These are phyloP conservation scores for Syncephalis plumigaleata DNA, from an alignment of 371 early-diverging fungal species.

Conservation along the genomic window DNA sequence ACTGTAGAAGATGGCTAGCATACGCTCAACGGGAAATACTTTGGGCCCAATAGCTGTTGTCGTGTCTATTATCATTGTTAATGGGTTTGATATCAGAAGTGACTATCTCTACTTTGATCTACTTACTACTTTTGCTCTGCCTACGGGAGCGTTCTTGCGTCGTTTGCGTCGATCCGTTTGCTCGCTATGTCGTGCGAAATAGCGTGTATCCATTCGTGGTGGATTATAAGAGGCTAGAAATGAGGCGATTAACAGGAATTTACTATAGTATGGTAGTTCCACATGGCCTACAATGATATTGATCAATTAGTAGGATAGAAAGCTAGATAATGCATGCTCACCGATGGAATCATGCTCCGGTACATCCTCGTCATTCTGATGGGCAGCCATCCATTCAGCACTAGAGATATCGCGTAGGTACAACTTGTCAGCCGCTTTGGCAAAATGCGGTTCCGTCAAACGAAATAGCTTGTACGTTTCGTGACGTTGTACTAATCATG, in stretches of 20 bases:
- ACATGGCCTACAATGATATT: conserved; percentile 18
- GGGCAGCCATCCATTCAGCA: conserved; percentile 42
- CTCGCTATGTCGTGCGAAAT: conserved; percentile 47
- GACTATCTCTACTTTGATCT: conserved; percentile 13
- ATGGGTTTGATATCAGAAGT: conserved; percentile 1
- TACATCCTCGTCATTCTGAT: no score
- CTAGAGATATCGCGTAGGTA: conserved; percentile 74
- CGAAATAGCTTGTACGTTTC: conserved; percentile 53
- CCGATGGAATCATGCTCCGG: no score
- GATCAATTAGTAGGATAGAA: neutral
- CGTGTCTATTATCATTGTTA: conserved; percentile 25
- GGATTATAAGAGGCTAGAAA: conserved; percentile 91
- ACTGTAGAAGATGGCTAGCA: conserved; percentile 88
- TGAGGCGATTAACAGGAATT: conserved; percentile 71
- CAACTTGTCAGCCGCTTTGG: conserved; percentile 58
- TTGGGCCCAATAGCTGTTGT: conserved; percentile 85
- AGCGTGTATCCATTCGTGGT: conserved; percentile 59
- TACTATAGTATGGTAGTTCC: conserved; percentile 59
- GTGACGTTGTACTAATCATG: conserved; percentile 15
- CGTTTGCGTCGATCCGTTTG: conserved; percentile 28
- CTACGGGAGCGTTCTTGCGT: conserved; percentile 19
- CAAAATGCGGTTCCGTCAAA: conserved; percentile 53
- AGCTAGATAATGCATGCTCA: no score
- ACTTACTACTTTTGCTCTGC: conserved; percentile 19
- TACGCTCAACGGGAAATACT: conserved; percentile 75